These are phyloP conservation scores for Umbilicaria muhlenbergii DNA, from an alignment of 495 filamentous ascomycete species.

Conservation along the genomic window DNA sequence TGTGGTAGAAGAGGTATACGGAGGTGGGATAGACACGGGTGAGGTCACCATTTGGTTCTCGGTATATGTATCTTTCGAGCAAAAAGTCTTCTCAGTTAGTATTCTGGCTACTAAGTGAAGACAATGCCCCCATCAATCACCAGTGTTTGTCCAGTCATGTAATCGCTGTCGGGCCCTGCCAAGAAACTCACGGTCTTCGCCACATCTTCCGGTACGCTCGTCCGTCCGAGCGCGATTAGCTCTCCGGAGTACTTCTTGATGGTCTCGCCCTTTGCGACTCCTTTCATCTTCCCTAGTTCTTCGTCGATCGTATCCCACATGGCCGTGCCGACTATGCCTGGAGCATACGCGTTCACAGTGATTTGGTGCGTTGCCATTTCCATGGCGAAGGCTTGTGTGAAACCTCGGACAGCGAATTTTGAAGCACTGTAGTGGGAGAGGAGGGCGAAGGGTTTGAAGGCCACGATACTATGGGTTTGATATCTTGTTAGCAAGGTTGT, in stretches of 20 bases:
- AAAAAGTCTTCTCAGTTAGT: no score
- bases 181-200: conserved; percentile 40
- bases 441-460: conserved; percentile 34
- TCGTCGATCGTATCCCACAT: conserved; percentile 48
- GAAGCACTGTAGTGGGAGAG: conserved; percentile 40
- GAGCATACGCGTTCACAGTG: conserved; percentile 46
- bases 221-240: conserved; percentile 33
- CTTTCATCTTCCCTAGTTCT: conserved; percentile 28
- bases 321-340: conserved; percentile 42
- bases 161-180: conserved; percentile 36
- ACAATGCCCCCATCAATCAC: conserved; percentile 47
- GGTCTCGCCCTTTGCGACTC: conserved; percentile 32
- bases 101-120: conserved; percentile 19
- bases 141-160: conserved; percentile 46
- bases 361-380: conserved; percentile 40
- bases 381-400: conserved; percentile 42
- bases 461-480: conserved; percentile 25
- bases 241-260: conserved; percentile 27
- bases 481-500: conserved; percentile 8
- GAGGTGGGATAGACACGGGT: no score
- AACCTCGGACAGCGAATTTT: conserved; percentile 44
- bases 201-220: conserved; percentile 42
- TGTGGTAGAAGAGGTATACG: no score
- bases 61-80: no score
- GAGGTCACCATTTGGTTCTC: no score